phyloP scores from a whole-genome alignment of 2,329 filamentous ascomycete genomes.

The Ascochyta rabiei region DNA sequence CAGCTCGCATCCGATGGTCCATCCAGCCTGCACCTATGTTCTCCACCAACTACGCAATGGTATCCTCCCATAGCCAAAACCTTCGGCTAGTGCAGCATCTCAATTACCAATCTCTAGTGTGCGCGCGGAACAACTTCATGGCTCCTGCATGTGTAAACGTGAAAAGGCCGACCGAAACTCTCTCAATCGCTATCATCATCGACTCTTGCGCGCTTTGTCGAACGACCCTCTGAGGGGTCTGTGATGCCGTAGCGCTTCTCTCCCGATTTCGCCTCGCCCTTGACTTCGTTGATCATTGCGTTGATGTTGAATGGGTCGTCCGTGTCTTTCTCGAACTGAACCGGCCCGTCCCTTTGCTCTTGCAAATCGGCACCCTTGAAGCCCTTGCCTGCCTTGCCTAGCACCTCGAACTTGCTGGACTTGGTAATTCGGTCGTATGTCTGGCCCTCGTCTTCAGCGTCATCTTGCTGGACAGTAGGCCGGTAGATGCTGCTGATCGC shows the following conservation, averaged over 20 bases:
- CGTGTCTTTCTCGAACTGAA: constrained; percentile 92
- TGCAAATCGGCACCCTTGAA: constrained; percentile 87
- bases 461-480: constrained; percentile 72
- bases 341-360: constrained; percentile 86
- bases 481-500: constrained; percentile 94
- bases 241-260: constrained; percentile 81
- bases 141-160: constrained; percentile 5
- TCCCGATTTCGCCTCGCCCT: constrained; percentile 62
- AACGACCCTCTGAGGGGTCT: constrained; percentile 57
- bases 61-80: constrained; percentile 3
- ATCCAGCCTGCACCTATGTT: not conserved
- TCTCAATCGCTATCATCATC: constrained; percentile 66
- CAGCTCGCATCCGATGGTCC: constrained; percentile 6
- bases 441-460: constrained; percentile 79
- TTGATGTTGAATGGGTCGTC: constrained; percentile 93
- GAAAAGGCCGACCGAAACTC: not conserved
- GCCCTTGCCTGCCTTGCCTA: constrained; percentile 81
- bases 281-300: constrained; percentile 84
- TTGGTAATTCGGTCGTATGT: constrained; percentile 88
- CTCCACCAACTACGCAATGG: constrained; percentile 3
- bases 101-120: constrained; percentile 7
- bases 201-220: constrained; percentile 75
- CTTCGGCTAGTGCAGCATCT: constrained; percentile 2
- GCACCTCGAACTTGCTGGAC: constrained; percentile 81
- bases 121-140: constrained; percentile 6